Evolutionary conservation across 495 filamentous ascomycete genomes (phyloP).

Genomic region (Cetradonia linearis): DNA sequence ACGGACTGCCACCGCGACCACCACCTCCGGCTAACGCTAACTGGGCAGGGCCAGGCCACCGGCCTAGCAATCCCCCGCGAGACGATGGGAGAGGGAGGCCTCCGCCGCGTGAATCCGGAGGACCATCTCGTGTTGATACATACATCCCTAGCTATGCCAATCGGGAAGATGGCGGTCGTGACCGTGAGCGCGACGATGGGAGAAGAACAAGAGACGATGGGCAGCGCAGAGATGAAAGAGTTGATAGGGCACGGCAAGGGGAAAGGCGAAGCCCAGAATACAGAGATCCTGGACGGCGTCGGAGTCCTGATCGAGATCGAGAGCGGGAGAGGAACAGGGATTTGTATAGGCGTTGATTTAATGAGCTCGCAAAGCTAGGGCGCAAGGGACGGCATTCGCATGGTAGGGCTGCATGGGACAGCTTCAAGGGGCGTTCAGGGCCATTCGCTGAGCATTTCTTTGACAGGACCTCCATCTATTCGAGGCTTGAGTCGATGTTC

Average conservation of each 20-base stretch:
- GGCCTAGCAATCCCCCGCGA: slow-evolving; percentile 10
- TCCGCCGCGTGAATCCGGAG: slow-evolving; percentile 17
- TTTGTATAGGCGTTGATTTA: slow-evolving; percentile 24
- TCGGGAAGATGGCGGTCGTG: slow-evolving; percentile 19
- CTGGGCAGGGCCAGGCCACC: slow-evolving; percentile 14
- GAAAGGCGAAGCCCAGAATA: slow-evolving; percentile 22
- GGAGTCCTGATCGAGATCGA: slow-evolving; percentile 26
- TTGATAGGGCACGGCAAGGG: slow-evolving; percentile 18
- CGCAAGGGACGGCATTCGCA: not conserved
- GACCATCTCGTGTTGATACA: slow-evolving; percentile 23
- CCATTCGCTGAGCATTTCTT: not conserved
- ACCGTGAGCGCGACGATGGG: slow-evolving; percentile 18
- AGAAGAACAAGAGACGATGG: slow-evolving; percentile 22
- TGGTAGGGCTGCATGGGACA: not conserved
- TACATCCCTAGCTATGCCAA: slow-evolving; percentile 27
- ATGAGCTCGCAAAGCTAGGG: not conserved
- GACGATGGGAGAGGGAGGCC: slow-evolving; percentile 15
- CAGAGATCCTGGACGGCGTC: slow-evolving; percentile 24
- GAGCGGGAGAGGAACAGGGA: slow-evolving; percentile 26
- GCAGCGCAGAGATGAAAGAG: slow-evolving; percentile 23
- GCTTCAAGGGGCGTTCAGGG: not conserved
- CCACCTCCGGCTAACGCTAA: slow-evolving; percentile 22
- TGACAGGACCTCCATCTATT: not conserved
- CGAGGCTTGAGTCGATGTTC: not conserved
- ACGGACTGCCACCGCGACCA: slow-evolving; percentile 26